Evolutionary conservation across 2,329 filamentous ascomycete genomes (phyloP), one percentile per base, ranked within the genome.

Genomic region (Hymenotorrendiella dingleyae): DNA sequence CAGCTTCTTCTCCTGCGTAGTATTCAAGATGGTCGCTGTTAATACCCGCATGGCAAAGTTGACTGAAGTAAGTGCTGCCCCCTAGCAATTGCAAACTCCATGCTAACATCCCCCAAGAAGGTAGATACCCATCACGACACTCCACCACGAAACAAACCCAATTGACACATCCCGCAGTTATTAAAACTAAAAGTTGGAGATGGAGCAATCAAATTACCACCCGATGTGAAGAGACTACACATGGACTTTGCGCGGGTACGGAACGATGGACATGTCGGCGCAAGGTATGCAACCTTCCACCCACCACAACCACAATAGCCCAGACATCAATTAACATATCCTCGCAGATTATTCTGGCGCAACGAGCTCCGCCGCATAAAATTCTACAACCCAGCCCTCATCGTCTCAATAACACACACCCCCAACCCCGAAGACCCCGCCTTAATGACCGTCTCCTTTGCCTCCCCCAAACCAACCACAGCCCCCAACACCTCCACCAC

Each of bases 321-420:
- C 16, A 39, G 32, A 29, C 30, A 32, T 8, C 32, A 11, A 60
- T 50, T 5, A 3, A 19, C 19, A 19, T 59, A 61, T 42, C 60
- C 63, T 50, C 57, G 57, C 52, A 94, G 90, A 59, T 87, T 87
- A 69, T 96, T 98, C 75, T 95, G 88, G 86, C 80, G 77, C 51
- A 72, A 82, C 47, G 84, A 81, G 62, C 80, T 97, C 36, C 86
- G 87, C 17, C 80, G 87, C 44, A 73, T 98, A 54, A 96, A 98
- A 73, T 98, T 82, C 70, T 84, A 94, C 73, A 98, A 98, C 64
- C 93, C 93, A 1, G 69, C 80, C 10, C 65, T 96, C 34, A 79
- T 84, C 32, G 94, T 97, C 76, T 81, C 86, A 46, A 78, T 95
- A 56, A 82, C 84, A 64, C 84, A 86, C 46, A 81, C 76, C 50